Evolutionary conservation across 2,329 filamentous ascomycete species (phyloP), one percentile per base, ranked within the genome.

Genomic region (Xylaria sp.): DNA sequence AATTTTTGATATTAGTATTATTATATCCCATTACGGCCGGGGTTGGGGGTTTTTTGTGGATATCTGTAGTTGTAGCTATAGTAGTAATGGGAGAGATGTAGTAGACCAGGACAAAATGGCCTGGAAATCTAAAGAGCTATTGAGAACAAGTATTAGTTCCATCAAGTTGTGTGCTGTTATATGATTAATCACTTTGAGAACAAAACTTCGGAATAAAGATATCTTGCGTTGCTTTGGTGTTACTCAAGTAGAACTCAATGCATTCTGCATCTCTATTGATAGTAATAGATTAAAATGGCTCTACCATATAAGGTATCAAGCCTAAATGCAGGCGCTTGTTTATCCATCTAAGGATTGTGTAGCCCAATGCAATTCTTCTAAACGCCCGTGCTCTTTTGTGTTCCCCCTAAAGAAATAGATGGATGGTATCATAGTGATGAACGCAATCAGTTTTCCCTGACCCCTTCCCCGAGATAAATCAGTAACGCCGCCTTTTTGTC

Each of bases 401-500:
- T n/a, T 45, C 19, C 28, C 40, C 46, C 37, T 49, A 23, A 19
- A 15, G 17, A 35, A 47, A 54, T 12, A 50, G 23, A 58, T 49
- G 23, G 19, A 57, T 64, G 61, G 52, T 64, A 64, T 64, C 61
- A 64, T 61, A 31, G 4, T 4, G 19, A 28, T 57, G 15, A 42
- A 57, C 53, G 23, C 21, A 37, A 35, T 25, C 54, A 38, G 40
- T 45, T 58, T 23, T 19, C 33, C 50, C 61, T 52, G 53, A 33
- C 53, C n/a, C 37, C 33, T 31, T 31, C 9, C 35, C 37, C 12
- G 28, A 54, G 28, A 57, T 43, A 58, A 56, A 35, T 56, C 50
- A 45, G n/a, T 37, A 66, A 66, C 64, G 64, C 64, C 64, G 28
- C 31, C 54, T 28, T 60, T 57, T 40, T 21, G 57, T 64, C 61